Percentiles rank a stretch among this genome's conserved stretches.
phyloP scores from a whole-genome alignment of 148 eudicot genomes.

The Diospyros kaki region DNA sequence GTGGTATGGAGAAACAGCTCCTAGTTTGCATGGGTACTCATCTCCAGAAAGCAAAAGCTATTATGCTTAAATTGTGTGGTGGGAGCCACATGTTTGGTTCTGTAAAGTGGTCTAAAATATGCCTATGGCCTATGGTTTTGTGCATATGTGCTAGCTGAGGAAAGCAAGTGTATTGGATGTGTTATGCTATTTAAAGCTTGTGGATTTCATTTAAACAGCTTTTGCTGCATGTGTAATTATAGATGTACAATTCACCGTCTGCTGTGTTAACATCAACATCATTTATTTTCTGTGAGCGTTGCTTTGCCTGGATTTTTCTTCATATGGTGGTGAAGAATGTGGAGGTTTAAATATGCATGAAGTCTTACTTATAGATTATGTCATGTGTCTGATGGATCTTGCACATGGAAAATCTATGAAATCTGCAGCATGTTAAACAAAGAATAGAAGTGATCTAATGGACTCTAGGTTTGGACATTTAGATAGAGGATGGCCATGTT shows the following conservation, averaged over 20 bases:
- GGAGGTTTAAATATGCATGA: neutral
- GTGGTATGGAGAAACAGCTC: neutral
- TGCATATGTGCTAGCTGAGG: neutral
- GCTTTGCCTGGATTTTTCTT: neutral
- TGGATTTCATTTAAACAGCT: neutral
- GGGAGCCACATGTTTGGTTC: neutral
- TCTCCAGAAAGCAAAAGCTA: neutral
- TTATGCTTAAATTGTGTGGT: neutral
- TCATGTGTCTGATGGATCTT: neutral
- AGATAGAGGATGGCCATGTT: neutral
- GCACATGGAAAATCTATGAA: neutral
- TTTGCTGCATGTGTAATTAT: neutral
- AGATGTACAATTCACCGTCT: too few relatives aligned
- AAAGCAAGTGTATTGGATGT: neutral
- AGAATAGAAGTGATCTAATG: neutral
- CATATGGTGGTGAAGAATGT: neutral
- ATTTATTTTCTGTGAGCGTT: neutral
- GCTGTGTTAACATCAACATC: neutral
- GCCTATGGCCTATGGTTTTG: neutral
- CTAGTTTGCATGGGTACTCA: neutral
- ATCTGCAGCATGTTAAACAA: neutral
- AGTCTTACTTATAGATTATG: neutral
- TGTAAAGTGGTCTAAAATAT: neutral
- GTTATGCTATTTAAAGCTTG: neutral
- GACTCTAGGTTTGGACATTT: neutral